These are phyloP conservation scores for Trametes coccinea DNA, from an alignment of 768 basidiomycete genomes.

Conservation along the genomic window DNA sequence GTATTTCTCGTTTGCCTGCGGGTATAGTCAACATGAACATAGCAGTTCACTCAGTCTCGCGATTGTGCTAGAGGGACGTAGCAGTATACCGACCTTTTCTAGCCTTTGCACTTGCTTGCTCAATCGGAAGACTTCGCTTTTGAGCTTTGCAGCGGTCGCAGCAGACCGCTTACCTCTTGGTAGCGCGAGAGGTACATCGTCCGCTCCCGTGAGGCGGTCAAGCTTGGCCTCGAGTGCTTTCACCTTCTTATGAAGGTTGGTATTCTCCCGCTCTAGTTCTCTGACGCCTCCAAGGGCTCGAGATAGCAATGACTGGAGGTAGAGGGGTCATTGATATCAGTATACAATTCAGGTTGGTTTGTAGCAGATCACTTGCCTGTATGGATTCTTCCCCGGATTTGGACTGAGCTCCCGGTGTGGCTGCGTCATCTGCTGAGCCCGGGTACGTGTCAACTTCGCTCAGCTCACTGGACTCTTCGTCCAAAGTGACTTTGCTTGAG, in stretches of 20 bases:
- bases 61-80: background rate
- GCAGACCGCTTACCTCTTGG: conserved; percentile 18
- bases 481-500: conserved; percentile 1
- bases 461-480: background rate
- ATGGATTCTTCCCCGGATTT: background rate
- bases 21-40: background rate
- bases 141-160: conserved; percentile 14
- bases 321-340: background rate
- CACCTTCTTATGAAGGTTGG: conserved; percentile 20
- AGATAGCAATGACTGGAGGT: conserved; percentile 2
- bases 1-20: conserved; percentile 27
- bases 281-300: conserved; percentile 13
- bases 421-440: background rate
- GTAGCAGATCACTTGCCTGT: too few relatives aligned
- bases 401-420: background rate
- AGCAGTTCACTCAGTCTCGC: background rate
- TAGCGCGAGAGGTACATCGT: conserved; percentile 27
- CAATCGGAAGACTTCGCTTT: conserved; percentile 25
- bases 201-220: conserved; percentile 20
- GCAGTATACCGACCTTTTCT: conserved; percentile 30
- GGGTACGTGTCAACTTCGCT: too few relatives aligned
- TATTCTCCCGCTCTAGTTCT: conserved; percentile 19
- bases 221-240: conserved; percentile 19
- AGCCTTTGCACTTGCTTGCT: conserved; percentile 25
- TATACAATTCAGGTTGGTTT: background rate